phyloP scores from a whole-genome alignment of 179 eudicot genomes.

The Silene noctiflora region DNA sequence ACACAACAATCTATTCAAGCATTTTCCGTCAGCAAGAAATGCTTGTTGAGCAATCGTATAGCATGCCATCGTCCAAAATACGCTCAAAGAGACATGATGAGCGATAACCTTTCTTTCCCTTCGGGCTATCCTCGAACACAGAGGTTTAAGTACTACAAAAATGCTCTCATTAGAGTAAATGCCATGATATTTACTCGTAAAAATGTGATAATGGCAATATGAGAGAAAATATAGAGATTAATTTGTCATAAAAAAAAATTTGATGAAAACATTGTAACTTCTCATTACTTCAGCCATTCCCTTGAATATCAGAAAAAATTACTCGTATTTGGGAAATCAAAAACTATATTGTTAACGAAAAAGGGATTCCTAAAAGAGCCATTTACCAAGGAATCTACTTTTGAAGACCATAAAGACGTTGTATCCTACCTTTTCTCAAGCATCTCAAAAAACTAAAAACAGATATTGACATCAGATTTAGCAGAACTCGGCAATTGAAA shows the following conservation, averaged over 20 bases:
- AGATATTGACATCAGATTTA: conserved; percentile 29
- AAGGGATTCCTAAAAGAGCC: conserved; percentile 23
- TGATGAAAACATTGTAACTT: conserved; percentile 18
- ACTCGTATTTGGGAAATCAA: conserved; percentile 18
- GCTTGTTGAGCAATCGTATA: too few relatives aligned
- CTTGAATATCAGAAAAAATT: conserved; percentile 15
- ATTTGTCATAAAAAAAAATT: conserved; percentile 1
- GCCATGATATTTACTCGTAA: too few relatives aligned
- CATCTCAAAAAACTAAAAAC: conserved; percentile 19
- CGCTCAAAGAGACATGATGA: too few relatives aligned
- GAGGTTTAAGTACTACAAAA: too few relatives aligned
- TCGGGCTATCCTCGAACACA: too few relatives aligned
- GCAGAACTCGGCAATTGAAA: conserved; percentile 26
- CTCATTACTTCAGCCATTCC: conserved; percentile 28
- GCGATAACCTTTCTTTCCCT: too few relatives aligned
- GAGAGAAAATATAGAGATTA: background rate
- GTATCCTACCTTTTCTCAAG: conserved; percentile 21
- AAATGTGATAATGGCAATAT: too few relatives aligned
- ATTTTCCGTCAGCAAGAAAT: too few relatives aligned
- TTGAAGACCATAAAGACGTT: conserved; percentile 20
- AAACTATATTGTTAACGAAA: conserved; percentile 20
- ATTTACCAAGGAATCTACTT: conserved; percentile 28
- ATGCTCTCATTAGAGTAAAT: too few relatives aligned
- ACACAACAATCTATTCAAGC: too few relatives aligned
- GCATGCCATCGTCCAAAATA: too few relatives aligned